phyloP scores from a whole-genome alignment of 441 rosid genomes.

The Flueggea neowawraea region DNA sequence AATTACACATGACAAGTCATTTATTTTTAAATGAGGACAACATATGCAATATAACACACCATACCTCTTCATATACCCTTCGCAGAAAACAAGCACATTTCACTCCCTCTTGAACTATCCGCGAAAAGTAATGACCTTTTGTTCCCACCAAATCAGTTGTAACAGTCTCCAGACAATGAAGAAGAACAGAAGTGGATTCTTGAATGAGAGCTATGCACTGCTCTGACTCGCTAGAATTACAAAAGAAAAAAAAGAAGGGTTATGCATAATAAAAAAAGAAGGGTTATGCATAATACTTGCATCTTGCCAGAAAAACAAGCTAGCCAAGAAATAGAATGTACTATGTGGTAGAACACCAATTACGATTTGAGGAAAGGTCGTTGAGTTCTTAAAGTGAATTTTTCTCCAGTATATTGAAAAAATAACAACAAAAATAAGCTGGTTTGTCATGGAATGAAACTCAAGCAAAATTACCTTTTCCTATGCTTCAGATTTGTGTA shows the following conservation, averaged over 20 bases:
- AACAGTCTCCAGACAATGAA: slow-evolving; percentile 68
- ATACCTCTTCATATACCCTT: slow-evolving; percentile 96
- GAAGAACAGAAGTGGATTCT: slow-evolving; percentile 66
- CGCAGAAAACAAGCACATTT: slow-evolving; percentile 80
- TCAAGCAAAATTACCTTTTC: slow-evolving; percentile 45
- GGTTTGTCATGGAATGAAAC: neutral
- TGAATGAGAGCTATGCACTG: slow-evolving; percentile 69
- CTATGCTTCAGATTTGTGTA: slow-evolving; percentile 79
- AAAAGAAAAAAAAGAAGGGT: slow-evolving; percentile 5
- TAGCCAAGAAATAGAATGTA: neutral
- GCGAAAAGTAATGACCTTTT: slow-evolving; percentile 36
- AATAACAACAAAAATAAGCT: neutral
- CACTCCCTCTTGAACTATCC: slow-evolving; percentile 62
- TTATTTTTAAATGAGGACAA: slow-evolving; percentile 1
- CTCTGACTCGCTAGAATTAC: slow-evolving; percentile 58
- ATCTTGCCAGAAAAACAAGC: neutral
- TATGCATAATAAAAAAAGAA: neutral
- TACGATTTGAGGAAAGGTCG: too few relatives aligned
- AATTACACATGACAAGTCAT: neutral
- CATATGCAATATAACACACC: slow-evolving; percentile 6
- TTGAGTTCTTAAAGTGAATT: too few relatives aligned
- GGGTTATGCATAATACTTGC: too few relatives aligned
- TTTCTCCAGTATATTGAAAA: neutral
- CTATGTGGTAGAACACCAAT: too few relatives aligned
- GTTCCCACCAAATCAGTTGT: slow-evolving; percentile 26